Evolutionary conservation across 2,329 filamentous ascomycete species (phyloP).

Genomic region (Diaporthe ampelina): DNA sequence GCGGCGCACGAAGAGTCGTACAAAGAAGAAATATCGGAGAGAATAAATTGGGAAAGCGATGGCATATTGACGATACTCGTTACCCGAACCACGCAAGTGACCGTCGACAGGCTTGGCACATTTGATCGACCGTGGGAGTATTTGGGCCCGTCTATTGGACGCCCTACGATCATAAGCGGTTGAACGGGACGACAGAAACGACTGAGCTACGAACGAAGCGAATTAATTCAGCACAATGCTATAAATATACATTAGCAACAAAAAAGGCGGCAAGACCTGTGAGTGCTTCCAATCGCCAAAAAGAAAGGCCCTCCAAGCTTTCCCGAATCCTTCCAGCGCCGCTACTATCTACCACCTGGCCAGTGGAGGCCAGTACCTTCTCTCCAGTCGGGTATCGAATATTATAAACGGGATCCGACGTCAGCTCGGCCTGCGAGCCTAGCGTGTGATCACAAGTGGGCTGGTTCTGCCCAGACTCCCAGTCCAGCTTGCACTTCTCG

Average conservation of each 20-base stretch:
- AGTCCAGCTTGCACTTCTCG: constrained; percentile 61
- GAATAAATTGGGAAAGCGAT: neutral
- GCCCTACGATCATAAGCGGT: neutral
- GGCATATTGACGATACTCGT: neutral
- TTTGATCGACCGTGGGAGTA: constrained; percentile 19
- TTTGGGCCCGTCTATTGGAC: constrained; percentile 10
- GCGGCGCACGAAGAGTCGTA: neutral
- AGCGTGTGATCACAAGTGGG: constrained; percentile 58
- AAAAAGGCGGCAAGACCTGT: neutral
- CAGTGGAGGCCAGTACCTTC: constrained; percentile 53
- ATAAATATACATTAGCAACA: neutral
- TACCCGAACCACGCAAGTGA: constrained; percentile 16
- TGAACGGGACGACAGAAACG: neutral
- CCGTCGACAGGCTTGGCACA: constrained; percentile 8
- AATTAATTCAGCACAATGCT: neutral
- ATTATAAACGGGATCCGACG: constrained; percentile 59
- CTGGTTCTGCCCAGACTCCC: constrained; percentile 59
- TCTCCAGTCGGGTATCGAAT: constrained; percentile 61
- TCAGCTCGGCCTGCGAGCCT: constrained; percentile 54
- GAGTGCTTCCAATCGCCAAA: neutral
- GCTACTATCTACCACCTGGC: constrained; percentile 34
- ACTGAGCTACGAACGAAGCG: neutral
- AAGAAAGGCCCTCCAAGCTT: neutral
- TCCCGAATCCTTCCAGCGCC: neutral
- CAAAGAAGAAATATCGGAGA: neutral